Evolutionary conservation across 2,329 filamentous ascomycete genomes (phyloP), one percentile per base, ranked within the genome.

Genomic region (Colletotrichum cuscutae): DNA sequence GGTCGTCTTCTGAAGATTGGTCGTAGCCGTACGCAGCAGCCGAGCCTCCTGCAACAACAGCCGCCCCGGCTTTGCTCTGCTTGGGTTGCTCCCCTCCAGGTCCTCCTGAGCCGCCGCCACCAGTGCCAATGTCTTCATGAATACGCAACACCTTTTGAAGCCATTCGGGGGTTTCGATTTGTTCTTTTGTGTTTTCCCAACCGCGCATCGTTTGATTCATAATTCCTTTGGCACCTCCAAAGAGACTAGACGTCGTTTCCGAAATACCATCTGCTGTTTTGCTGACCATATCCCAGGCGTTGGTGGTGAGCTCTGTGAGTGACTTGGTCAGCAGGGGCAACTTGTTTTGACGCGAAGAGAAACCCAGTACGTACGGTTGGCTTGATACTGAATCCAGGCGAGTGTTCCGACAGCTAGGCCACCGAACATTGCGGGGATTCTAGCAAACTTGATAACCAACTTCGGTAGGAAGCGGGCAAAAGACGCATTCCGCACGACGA

Each of bases 371-470:
- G 75, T 89, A 95, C 94, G 94, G 68, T 92, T 91, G 75, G 97
- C 96, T 83, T 99, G 97, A 81, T 99, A 98, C 81, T 99, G 97
- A 61, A 99, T 85, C 89, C 98, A 99, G 30, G 95, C 95, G 72
- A 97, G 85, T 3, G 94, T 94, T 15, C 94, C 95, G 76, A 99
- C 90, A 79, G 95, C 94, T 59, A 95, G 89, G 54, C 95, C 95
- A 54, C 96, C 97, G 78, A 98, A 95, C 85, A 98, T 93, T 71
- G 97, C 97, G 24, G 97, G 97, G 67, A 98, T 87, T 69, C 95
- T 91, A 46, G 92, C 89, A 77, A 99, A 93, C 85, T 98, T 99
- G 79, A 97, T 84, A n/a, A 97, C 91, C 63, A 99, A 88, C 81
- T 94, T 96, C 2, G 97, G 97, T 37, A 99, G 85, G 73, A 92